Evolutionary conservation across 1,284 basidiomycete species (phyloP).

Genomic region (Malassezia arunalokei): DNA sequence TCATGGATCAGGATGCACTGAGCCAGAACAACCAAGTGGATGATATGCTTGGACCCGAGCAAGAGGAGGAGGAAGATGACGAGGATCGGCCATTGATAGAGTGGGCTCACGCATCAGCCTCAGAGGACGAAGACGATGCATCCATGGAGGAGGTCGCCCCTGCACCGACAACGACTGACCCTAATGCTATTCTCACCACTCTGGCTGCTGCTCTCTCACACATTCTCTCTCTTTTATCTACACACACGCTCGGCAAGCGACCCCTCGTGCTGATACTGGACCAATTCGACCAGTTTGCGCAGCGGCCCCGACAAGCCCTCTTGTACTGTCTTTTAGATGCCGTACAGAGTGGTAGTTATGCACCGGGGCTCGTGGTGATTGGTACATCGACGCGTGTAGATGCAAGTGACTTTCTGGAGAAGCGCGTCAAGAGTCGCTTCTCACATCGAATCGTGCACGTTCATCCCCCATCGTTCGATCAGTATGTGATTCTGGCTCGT

Average conservation of each 20-base stretch:
- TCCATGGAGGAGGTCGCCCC: slow-evolving; percentile 5
- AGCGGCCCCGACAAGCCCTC: slow-evolving; percentile 34
- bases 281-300: slow-evolving; percentile 37
- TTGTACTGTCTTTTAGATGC: slow-evolving; percentile 43
- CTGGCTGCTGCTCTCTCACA: slow-evolving; percentile 27
- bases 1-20: slow-evolving; percentile 35
- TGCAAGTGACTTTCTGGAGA: slow-evolving; percentile 37
- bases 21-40: slow-evolving; percentile 7
- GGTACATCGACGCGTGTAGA: slow-evolving; percentile 34
- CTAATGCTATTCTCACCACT: slow-evolving; percentile 10
- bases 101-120: background rate
- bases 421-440: slow-evolving; percentile 42
- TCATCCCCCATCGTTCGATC: slow-evolving; percentile 17
- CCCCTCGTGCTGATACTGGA: slow-evolving; percentile 38
- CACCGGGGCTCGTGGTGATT: slow-evolving; percentile 32
- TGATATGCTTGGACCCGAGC: background rate
- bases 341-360: slow-evolving; percentile 38
- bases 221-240: slow-evolving; percentile 30
- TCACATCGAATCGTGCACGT: slow-evolving; percentile 38
- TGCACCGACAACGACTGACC: background rate
- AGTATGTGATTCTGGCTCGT: slow-evolving; percentile 21
- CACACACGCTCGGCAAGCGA: slow-evolving; percentile 2
- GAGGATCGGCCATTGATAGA: slow-evolving; percentile 11
- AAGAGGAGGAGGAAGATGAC: background rate
- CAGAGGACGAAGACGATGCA: background rate